Percentiles rank a stretch among this genome's conserved stretches.
These are phyloP conservation scores for Alnus glutinosa DNA, from an alignment of 306 rosid genomes.

Conservation along the genomic window DNA sequence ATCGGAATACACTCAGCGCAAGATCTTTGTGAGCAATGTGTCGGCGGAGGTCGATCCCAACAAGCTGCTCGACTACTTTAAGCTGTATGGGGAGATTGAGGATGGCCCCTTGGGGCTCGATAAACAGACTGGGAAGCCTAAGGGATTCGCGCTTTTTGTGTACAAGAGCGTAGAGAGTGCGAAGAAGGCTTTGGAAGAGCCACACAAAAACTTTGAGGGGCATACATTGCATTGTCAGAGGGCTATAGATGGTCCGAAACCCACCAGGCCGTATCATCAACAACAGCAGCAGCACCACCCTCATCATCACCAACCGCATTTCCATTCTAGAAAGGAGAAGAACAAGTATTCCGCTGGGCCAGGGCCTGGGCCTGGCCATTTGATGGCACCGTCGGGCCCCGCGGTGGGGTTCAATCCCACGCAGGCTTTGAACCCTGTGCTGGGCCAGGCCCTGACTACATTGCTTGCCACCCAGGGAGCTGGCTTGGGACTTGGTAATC, in stretches of 20 bases:
- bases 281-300: slow-evolving; percentile 35
- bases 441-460: slow-evolving; percentile 64
- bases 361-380: slow-evolving; percentile 25
- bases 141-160: slow-evolving; percentile 59
- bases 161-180: slow-evolving; percentile 52
- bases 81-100: slow-evolving; percentile 62
- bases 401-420: slow-evolving; percentile 53
- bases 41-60: slow-evolving; percentile 49
- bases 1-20: slow-evolving; percentile 51
- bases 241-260: slow-evolving; percentile 70
- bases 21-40: slow-evolving; percentile 70
- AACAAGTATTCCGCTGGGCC: slow-evolving; percentile 45
- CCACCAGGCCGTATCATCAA: slow-evolving; percentile 43
- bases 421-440: slow-evolving; percentile 56
- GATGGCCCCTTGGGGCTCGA: slow-evolving; percentile 72
- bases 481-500: slow-evolving; percentile 62
- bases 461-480: slow-evolving; percentile 68
- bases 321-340: slow-evolving; percentile 55
- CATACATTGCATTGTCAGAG: slow-evolving; percentile 58
- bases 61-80: slow-evolving; percentile 50
- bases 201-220: slow-evolving; percentile 58
- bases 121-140: slow-evolving; percentile 57
- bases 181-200: slow-evolving; percentile 66
- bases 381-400: slow-evolving; percentile 67
- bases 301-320: slow-evolving; percentile 35